Conservation (phyloP, 2,329 filamentous ascomycete genomes). For the Plenodomus biglobosus region DNA sequence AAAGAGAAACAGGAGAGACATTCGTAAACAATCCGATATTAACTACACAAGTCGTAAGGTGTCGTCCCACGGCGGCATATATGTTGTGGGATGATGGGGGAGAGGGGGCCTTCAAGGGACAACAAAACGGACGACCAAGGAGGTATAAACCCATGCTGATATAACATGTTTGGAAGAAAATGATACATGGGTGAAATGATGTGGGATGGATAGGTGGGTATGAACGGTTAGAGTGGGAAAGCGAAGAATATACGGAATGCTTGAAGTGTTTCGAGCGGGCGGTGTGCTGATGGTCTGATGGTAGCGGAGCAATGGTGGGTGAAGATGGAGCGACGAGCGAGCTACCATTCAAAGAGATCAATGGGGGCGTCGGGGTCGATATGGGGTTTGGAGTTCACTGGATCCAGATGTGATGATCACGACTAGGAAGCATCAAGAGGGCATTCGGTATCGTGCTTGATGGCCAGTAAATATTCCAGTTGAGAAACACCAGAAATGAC, state of each 20-base stretch:
- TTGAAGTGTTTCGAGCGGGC: not conserved
- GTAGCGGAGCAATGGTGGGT: not conserved
- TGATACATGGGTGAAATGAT: too few species aligned
- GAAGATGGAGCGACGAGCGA: not conserved
- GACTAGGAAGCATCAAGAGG: not conserved
- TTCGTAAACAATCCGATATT: too few species aligned
- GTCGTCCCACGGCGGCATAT: too few species aligned
- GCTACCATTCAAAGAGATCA: not conserved
- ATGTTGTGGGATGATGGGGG: too few species aligned
- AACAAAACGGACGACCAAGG: too few species aligned
- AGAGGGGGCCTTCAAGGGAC: too few species aligned
- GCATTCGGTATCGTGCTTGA: not conserved
- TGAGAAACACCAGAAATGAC: not conserved
- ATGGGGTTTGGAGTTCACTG: not conserved
- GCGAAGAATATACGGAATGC: not conserved
- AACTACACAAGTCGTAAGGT: too few species aligned
- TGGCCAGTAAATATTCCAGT: not conserved
- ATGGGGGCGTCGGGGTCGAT: too few species aligned
- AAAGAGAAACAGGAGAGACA: too few species aligned
- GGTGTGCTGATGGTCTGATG: not conserved
- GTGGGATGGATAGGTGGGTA: too few species aligned
- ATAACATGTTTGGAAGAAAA: too few species aligned
- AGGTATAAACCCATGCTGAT: too few species aligned
- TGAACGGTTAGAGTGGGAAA: not conserved
- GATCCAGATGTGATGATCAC: not conserved